Conservation (phyloP, 371 early-diverging fungal species). For the Apophysomyces sp. region DNA sequence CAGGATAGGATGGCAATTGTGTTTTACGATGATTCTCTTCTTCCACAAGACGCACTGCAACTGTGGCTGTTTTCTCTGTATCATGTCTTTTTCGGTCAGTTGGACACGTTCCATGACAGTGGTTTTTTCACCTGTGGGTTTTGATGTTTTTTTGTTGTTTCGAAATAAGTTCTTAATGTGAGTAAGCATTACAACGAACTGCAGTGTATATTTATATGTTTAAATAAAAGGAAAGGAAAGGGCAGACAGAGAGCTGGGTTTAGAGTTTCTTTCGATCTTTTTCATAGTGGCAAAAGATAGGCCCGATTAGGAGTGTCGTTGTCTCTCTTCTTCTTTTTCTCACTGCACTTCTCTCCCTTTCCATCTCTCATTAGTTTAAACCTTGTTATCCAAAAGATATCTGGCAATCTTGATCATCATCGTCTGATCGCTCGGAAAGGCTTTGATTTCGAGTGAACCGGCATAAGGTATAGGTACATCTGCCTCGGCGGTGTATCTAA, state of each 20-base stretch:
- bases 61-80: conserved; percentile 8
- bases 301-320: no score
- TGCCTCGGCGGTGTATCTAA: conserved; percentile 98
- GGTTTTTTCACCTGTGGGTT: not conserved
- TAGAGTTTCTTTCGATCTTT: no score
- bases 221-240: not conserved
- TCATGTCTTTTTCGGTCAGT: not conserved
- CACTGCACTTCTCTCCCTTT: not conserved
- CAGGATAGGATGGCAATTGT: conserved; percentile 50
- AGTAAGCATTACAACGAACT: not conserved
- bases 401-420: conserved; percentile 78
- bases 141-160: conserved; percentile 3
- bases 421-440: conserved; percentile 87
- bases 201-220: not conserved
- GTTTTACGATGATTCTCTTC: conserved; percentile 37
- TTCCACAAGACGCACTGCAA: conserved; percentile 29
- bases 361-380: not conserved
- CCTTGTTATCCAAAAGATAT: conserved; percentile 58
- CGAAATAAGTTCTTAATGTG: conserved; percentile 19
- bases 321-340: not conserved
- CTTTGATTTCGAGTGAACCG: conserved; percentile 87
- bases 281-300: no score
- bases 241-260: not conserved
- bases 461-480: conserved; percentile 99
- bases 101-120: not conserved